These are phyloP conservation scores for Vinca minor DNA, from an alignment of 257 asterid genomes.

Conservation along the genomic window DNA sequence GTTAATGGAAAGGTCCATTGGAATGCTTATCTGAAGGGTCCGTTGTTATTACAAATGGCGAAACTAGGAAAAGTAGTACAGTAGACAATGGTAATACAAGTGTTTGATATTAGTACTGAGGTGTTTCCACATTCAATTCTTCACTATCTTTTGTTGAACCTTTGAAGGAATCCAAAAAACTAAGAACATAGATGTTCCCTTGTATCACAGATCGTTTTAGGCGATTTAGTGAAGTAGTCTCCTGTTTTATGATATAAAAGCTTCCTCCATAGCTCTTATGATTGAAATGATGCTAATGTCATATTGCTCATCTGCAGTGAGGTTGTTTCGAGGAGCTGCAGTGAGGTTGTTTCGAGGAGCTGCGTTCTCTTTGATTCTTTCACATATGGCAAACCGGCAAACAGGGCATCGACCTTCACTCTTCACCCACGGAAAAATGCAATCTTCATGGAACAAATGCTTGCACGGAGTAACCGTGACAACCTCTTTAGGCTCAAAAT, in stretches of 20 bases:
- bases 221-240: too few relatives aligned
- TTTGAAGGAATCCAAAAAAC: too few relatives aligned
- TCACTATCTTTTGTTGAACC: too few relatives aligned
- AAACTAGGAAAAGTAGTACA: too few relatives aligned
- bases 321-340: slow-evolving; percentile 1
- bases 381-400: slow-evolving; percentile 42
- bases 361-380: slow-evolving; percentile 17
- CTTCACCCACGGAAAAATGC: slow-evolving; percentile 87
- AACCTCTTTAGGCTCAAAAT: slow-evolving; percentile 52
- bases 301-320: slow-evolving; percentile 4
- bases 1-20: too few relatives aligned
- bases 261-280: slow-evolving; percentile 29
- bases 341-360: background rate
- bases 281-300: slow-evolving; percentile 12
- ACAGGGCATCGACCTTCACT: slow-evolving; percentile 71
- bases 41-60: too few relatives aligned
- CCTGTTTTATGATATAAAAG: slow-evolving; percentile 16
- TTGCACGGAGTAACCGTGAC: slow-evolving; percentile 71
- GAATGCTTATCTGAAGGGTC: too few relatives aligned
- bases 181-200: too few relatives aligned
- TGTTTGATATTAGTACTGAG: too few relatives aligned
- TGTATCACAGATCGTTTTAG: too few relatives aligned
- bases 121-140: too few relatives aligned
- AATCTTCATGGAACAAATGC: slow-evolving; percentile 89
- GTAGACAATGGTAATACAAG: too few relatives aligned